These are phyloP conservation scores for Planoprotostelium fungivorum DNA, from an alignment of 78 protist species.

Conservation along the genomic window DNA sequence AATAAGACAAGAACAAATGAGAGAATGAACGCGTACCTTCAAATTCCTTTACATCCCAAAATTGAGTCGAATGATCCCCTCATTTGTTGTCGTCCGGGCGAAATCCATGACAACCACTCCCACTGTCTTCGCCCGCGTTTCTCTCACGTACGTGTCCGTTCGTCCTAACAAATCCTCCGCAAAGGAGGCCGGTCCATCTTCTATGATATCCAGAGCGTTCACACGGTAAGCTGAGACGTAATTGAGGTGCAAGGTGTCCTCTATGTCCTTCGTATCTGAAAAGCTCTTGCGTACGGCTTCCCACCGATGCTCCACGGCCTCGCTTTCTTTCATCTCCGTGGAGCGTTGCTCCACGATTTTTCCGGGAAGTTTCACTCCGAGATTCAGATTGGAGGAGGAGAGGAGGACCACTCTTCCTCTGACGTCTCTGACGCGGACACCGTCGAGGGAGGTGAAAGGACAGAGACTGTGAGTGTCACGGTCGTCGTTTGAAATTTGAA, in stretches of 20 bases:
- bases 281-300: neutral
- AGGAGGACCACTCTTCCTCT: neutral
- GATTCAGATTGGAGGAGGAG: neutral
- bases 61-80: neutral
- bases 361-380: neutral
- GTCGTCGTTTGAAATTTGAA: neutral
- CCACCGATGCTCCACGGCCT: neutral
- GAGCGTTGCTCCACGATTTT: neutral
- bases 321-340: neutral
- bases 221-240: neutral
- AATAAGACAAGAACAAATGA: too few species aligned
- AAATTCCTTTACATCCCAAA: too few species aligned
- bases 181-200: neutral
- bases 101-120: neutral
- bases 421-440: neutral
- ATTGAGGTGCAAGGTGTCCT: neutral
- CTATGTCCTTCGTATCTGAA: neutral
- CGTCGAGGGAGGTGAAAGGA: neutral
- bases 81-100: neutral
- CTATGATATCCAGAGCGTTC: neutral
- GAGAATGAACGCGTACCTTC: too few species aligned
- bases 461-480: neutral
- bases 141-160: neutral
- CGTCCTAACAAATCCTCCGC: neutral
- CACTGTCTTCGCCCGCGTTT: neutral